A percentile compares a stretch with the other conserved stretches of the same genome.
These are phyloP conservation scores for Dactylorhiza incarnata DNA, from an alignment of 106 monocot genomes.

Conservation along the genomic window DNA sequence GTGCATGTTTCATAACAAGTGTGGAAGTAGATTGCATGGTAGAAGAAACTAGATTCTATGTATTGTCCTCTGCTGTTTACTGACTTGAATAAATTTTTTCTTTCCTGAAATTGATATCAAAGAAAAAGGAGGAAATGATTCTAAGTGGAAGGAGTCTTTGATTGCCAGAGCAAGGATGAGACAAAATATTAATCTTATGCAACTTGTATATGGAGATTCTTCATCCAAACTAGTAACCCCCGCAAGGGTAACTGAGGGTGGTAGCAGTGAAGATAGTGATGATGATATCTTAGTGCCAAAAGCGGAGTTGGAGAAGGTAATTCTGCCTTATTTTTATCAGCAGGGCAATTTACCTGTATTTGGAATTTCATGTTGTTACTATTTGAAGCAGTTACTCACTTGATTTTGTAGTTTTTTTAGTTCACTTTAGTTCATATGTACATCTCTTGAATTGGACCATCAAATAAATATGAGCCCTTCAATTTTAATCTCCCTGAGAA, in stretches of 20 bases:
- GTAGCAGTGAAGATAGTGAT: conserved; percentile 65
- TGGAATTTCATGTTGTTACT: background rate
- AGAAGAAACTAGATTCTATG: background rate
- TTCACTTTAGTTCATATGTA: background rate
- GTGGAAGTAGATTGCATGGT: background rate
- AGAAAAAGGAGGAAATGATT: conserved; percentile 43
- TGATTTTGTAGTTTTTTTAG: background rate
- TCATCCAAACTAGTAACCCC: conserved; percentile 6
- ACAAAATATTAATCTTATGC: conserved; percentile 62
- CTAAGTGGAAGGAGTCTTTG: conserved; percentile 93
- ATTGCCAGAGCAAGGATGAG: conserved; percentile 37
- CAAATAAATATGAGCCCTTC: too few species aligned
- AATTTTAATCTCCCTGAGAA: too few species aligned
- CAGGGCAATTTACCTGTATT: background rate
- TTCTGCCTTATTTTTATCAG: background rate
- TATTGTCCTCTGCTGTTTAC: background rate
- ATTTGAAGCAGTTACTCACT: background rate
- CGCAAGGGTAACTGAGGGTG: conserved; percentile 13
- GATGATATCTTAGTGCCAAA: conserved; percentile 82
- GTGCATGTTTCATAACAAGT: background rate
- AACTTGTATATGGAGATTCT: conserved; percentile 79
- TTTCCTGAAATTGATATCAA: background rate
- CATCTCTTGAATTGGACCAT: background rate
- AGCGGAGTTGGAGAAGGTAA: conserved; percentile 63
- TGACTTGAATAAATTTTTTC: background rate